Conservation (phyloP, 257 asterid genomes). For the Gynochthodes officinalis region DNA sequence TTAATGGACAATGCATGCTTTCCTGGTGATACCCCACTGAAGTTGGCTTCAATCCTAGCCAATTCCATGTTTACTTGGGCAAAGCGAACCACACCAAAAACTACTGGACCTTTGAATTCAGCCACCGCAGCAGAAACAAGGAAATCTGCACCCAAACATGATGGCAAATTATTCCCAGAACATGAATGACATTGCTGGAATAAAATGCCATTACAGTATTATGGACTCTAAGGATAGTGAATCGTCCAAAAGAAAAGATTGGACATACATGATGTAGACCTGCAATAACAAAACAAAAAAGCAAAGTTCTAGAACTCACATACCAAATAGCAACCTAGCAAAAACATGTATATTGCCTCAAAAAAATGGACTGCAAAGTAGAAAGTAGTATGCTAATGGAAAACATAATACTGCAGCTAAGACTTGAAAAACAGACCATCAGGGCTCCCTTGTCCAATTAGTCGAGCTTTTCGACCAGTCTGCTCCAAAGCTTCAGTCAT, state of each 20-base stretch:
- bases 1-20: constrained; percentile 86
- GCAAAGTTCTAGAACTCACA: background rate
- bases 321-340: background rate
- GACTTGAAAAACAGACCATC: constrained; percentile 48
- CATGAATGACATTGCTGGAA: background rate
- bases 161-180: background rate
- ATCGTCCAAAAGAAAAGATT: background rate
- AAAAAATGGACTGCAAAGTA: background rate
- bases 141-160: constrained; percentile 54
- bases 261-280: background rate
- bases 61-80: constrained; percentile 91
- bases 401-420: background rate
- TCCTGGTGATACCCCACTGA: constrained; percentile 85
- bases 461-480: constrained; percentile 84
- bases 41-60: constrained; percentile 82
- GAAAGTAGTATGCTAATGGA: background rate
- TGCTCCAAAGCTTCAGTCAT: constrained; percentile 90
- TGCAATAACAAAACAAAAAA: background rate
- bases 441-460: constrained; percentile 90
- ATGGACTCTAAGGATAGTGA: background rate
- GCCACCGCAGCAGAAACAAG: constrained; percentile 86
- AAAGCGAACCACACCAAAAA: constrained; percentile 83
- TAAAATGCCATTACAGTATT: background rate
- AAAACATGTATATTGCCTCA: background rate
- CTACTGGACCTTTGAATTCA: constrained; percentile 83